A percentile compares a stretch with the other conserved stretches of the same genome.
Evolutionary conservation across 208 protist genomes (phyloP).

Genomic region (Porcisia hertigi): DNA sequence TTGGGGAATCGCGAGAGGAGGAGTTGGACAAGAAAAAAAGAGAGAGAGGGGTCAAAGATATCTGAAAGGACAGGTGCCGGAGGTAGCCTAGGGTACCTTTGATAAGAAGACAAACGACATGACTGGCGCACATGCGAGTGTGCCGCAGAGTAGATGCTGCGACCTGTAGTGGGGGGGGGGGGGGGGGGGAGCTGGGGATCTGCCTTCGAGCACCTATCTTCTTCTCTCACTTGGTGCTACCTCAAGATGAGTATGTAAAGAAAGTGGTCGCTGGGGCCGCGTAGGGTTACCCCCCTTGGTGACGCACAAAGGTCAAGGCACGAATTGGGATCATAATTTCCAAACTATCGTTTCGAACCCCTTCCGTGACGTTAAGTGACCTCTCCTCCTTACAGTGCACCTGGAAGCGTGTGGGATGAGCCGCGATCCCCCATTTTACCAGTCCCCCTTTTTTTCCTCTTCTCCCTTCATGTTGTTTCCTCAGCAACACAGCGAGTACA

Average conservation of each 20-base stretch:
- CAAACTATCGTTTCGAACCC: no score
- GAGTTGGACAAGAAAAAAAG: not conserved
- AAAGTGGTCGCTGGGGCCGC: not conserved
- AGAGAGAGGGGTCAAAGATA: not conserved
- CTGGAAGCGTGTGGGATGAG: no score
- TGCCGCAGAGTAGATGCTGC: not conserved
- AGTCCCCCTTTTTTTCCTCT: no score
- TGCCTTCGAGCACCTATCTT: not conserved
- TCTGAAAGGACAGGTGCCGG: not conserved
- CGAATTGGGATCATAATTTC: no score
- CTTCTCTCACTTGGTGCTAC: not conserved
- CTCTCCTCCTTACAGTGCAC: no score
- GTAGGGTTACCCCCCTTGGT: no score
- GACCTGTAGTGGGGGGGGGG: not conserved
- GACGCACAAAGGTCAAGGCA: no score
- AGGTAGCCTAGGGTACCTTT: not conserved
- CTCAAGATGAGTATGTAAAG: not conserved
- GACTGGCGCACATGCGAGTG: not conserved
- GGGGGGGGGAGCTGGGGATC: not conserved
- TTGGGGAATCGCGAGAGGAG: not conserved
- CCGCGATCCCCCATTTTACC: no score
- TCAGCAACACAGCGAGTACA: no score
- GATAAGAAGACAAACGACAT: no score
- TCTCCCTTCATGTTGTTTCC: no score
- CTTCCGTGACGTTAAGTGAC: no score